Evolutionary conservation across 805 yeast species (phyloP), one percentile per base, ranked within the genome.

Genomic region (Lachancea thermotolerans): DNA sequence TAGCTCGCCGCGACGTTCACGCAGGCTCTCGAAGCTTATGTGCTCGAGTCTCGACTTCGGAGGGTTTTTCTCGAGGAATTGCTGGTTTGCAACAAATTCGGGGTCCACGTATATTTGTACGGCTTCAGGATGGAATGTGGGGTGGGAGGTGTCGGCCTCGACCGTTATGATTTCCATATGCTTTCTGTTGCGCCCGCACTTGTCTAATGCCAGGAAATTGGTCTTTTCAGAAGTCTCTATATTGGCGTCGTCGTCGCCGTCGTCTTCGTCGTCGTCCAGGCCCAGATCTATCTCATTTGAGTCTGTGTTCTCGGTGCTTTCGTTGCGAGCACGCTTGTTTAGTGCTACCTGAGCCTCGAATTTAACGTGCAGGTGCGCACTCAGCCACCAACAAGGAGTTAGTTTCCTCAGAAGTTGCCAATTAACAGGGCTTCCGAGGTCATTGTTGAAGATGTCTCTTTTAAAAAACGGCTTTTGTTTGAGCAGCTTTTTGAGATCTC

Each of bases 331-430:
- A 59, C 67, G n/a, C 37, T 42, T 66, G 42, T 4, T 52, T 33
- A 15, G 32, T 11, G 48, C 47, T 37, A 41, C 53, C 0, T 47
- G 49, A 0, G 96, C 96, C 6, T 68, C 70, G 56, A 76, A 93
- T 44, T 67, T 68, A 2, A 82, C 88, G 62, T 93, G 99, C 46
- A 93, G 63, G 67, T 93, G 99, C 10, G 95, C 95, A 53, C 93
- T 79, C 49, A 86, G 77, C 99, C 98, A 93, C 60, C 75, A 70
- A 14, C 62, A 50, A 0, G 98, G 98, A 54, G 66, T 70, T 44
- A 87, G 50, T 12, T 58, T 55, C 18, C 69, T 55, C 52, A 93
- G 63, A 12, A 88, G 59, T 16, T 68, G 66, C 69, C 75, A 71
- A 40, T 78, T 77, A 7, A 82, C 70, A 0, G 90, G 87, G 14